Percentiles rank a stretch among this genome's conserved stretches.
Evolutionary conservation across 1,284 basidiomycete genomes (phyloP).

Genomic region (Lignosus rhinocerotis): DNA sequence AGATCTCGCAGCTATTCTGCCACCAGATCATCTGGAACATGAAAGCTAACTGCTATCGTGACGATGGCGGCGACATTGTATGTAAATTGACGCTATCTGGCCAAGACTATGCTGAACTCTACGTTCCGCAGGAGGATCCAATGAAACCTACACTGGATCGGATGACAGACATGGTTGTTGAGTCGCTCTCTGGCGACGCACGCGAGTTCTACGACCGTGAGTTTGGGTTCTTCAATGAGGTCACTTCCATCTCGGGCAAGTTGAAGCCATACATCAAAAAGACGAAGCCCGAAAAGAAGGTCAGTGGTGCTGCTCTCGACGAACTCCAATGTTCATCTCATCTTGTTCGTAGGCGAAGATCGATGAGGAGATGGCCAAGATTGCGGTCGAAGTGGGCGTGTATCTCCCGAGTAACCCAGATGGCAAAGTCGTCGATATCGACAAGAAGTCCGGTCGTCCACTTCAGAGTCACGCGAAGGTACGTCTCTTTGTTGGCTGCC

Average conservation of each 20-base stretch:
- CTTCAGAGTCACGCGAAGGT: conserved; percentile 98
- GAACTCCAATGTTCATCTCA: not conserved
- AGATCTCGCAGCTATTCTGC: conserved; percentile 97
- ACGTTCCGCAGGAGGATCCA: conserved; percentile 73
- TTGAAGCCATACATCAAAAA: conserved; percentile 97
- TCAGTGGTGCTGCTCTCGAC: conserved; percentile 25
- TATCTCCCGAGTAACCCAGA: conserved; percentile 98
- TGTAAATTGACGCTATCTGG: conserved; percentile 28
- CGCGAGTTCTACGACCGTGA: conserved; percentile 92
- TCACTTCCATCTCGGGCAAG: conserved; percentile 97
- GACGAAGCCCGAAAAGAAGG: conserved; percentile 97
- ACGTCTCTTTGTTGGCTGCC: not conserved
- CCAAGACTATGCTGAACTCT: conserved; percentile 1
- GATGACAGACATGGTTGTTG: conserved; percentile 84
- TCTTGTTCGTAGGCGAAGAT: conserved; percentile 80
- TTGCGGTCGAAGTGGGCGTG: conserved; percentile 89
- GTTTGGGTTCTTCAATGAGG: conserved; percentile 95
- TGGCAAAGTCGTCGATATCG: conserved; percentile 93
- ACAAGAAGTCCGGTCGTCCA: conserved; percentile 94
- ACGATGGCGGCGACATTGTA: conserved; percentile 84
- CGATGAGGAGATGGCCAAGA: conserved; percentile 99
- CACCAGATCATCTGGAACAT: conserved; percentile 99
- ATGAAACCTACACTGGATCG: conserved; percentile 94
- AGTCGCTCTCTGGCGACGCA: conserved; percentile 88
- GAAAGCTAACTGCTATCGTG: conserved; percentile 97